phyloP scores from a whole-genome alignment of 1,139 yeast species.

The Petasospora fabianii region DNA sequence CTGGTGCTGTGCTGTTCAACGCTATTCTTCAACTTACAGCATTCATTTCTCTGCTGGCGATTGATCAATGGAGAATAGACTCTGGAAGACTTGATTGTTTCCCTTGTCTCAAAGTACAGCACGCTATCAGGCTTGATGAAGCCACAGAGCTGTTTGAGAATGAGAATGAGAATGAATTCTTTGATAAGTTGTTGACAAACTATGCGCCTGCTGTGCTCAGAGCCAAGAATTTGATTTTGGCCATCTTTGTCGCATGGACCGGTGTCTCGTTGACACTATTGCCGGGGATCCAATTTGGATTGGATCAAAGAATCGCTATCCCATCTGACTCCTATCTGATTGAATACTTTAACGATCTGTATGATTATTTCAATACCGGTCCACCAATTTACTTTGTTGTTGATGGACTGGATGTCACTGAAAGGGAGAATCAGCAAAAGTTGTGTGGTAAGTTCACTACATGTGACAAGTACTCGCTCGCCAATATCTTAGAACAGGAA shows the following conservation, averaged over 20 bases:
- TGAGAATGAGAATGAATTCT: constrained; percentile 26
- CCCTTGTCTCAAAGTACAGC: constrained; percentile 42
- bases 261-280: constrained; percentile 65
- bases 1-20: constrained; percentile 79
- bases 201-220: constrained; percentile 61
- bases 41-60: constrained; percentile 66
- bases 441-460: constrained; percentile 86
- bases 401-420: constrained; percentile 58
- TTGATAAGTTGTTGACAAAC: constrained; percentile 38
- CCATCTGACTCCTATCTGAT: constrained; percentile 81
- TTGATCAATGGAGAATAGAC: constrained; percentile 65
- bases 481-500: constrained; percentile 86
- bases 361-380: constrained; percentile 72
- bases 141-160: constrained; percentile 24
- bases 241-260: constrained; percentile 56
- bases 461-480: constrained; percentile 73
- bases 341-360: constrained; percentile 73
- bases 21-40: constrained; percentile 77
- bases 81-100: constrained; percentile 55
- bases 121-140: constrained; percentile 21
- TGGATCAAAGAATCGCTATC: constrained; percentile 86
- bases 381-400: constrained; percentile 90
- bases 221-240: constrained; percentile 44
- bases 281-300: constrained; percentile 70
- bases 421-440: constrained; percentile 58